Conservation (phyloP, 1,284 basidiomycete genomes). For the Ceratobasidium sp. region DNA sequence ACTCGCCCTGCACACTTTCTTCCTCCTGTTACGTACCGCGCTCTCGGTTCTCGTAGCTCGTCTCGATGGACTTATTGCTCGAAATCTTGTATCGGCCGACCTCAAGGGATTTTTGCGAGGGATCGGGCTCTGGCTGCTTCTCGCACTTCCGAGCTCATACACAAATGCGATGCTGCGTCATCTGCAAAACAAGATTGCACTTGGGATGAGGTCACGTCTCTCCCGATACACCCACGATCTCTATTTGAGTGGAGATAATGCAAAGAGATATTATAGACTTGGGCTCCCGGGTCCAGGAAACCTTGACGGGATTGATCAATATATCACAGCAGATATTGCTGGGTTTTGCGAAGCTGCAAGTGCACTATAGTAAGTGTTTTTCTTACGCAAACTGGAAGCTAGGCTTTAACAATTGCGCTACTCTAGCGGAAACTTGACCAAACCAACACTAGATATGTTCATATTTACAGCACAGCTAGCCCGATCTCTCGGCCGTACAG, state of each 20-base stretch:
- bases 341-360: conserved; percentile 90
- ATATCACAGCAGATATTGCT: conserved; percentile 93
- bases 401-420: neutral
- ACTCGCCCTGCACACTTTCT: conserved; percentile 84
- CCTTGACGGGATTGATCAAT: conserved; percentile 86
- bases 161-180: conserved; percentile 97
- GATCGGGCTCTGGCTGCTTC: conserved; percentile 87
- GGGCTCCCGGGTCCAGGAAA: conserved; percentile 62
- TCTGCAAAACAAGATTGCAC: conserved; percentile 89
- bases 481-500: conserved; percentile 81
- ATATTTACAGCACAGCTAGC: conserved; percentile 95
- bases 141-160: conserved; percentile 93
- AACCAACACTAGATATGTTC: conserved; percentile 90
- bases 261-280: conserved; percentile 78
- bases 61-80: conserved; percentile 90
- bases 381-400: neutral
- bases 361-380: conserved; percentile 81
- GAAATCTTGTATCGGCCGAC: conserved; percentile 90
- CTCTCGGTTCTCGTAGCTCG: conserved; percentile 89
- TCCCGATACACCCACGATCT: conserved; percentile 94
- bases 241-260: conserved; percentile 81
- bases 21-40: conserved; percentile 88
- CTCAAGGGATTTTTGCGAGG: conserved; percentile 87
- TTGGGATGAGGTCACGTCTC: conserved; percentile 86
- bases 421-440: conserved; percentile 80